Evolutionary conservation across 257 asterid genomes (phyloP), one percentile per base, ranked within the genome.

Genomic region (Gentiana straminea): DNA sequence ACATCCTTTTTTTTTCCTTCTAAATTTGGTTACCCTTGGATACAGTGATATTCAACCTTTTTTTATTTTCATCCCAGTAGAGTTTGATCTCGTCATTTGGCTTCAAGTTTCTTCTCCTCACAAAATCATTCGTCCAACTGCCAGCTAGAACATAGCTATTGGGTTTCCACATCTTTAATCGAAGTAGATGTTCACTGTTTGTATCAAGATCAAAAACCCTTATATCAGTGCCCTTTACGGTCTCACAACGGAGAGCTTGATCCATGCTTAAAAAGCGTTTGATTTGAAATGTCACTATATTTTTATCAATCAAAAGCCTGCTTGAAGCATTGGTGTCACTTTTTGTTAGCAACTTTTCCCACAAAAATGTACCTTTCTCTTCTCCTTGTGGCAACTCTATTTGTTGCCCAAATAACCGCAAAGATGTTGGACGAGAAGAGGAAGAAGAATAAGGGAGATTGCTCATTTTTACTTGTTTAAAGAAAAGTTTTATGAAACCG

Each of bases 171-270:
- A 3, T 4, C 7, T 57, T 57, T 13, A 43, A 35, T 13, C 8
- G 36, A 1, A 57, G 13, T 43, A 39, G 38, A 43, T 57, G 61
- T 13, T 57, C 13, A 32, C 51, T 39, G 8, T 13, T 3, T 39
- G 61, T 57, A n/a, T 57, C 61, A 44, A 57, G 50, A 57, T 57
- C 61, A 44, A 10, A 36, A 8, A 57, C 50, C 8, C 15, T 11
- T 2, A 57, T 46, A 1, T 3, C 10, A 11, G 49, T 13, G 10
- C 51, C 61, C 15, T 44, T 49, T 38, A 44, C 38, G 1, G 24
- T 57, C 50, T 57, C 51, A 43, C 61, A 43, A 38, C 37, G 38
- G 8, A 3, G 13, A 7, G 57, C 57, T 33, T 38, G 57, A 5
- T 13, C 7, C 34, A 11, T 37, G n/a, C 34, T 13, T 1, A 52